A percentile compares a stretch with the other conserved stretches of the same genome.
Conservation (phyloP, 2,329 filamentous ascomycete species). For the Fusarium brachygibbosum region DNA sequence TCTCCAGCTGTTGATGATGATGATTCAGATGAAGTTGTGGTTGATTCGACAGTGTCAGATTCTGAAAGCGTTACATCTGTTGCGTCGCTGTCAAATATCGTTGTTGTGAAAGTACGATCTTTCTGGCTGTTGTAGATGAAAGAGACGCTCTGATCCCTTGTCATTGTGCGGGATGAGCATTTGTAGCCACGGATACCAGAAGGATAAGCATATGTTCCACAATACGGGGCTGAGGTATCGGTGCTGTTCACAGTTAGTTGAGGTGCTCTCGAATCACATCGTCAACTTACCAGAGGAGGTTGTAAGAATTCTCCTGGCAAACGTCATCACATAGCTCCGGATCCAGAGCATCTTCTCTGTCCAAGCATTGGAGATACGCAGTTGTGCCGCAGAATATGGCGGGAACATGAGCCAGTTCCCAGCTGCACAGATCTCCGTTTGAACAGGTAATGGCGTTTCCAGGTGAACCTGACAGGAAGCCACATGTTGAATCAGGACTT, state of each 20-base stretch:
- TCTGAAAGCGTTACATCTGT: not conserved
- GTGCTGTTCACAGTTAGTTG: conserved; percentile 9
- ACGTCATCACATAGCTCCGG: conserved; percentile 29
- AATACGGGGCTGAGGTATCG: conserved; percentile 25
- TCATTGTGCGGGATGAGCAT: conserved; percentile 15
- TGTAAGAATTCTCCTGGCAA: conserved; percentile 32
- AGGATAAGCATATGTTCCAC: conserved; percentile 28
- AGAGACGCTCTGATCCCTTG: conserved; percentile 15
- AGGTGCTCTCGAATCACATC: accelerated
- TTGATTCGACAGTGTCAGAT: not conserved
- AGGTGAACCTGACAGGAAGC: conserved; percentile 31
- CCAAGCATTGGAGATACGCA: conserved; percentile 4
- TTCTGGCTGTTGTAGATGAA: conserved; percentile 26
- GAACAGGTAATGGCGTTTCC: conserved; percentile 35
- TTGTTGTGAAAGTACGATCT: conserved; percentile 1
- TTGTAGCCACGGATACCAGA: conserved; percentile 22
- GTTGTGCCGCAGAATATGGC: conserved; percentile 21
- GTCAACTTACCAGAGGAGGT: conserved; percentile 30
- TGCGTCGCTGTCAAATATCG: not conserved
- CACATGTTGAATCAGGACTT: conserved; percentile 30
- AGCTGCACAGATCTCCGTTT: conserved; percentile 17
- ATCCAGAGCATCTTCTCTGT: not conserved
- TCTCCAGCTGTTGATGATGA: not conserved
- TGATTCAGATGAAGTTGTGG: not conserved
- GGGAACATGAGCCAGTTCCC: conserved; percentile 9